Evolutionary conservation across 139 green algal genomes (phyloP), one percentile per base, ranked within the genome.

Genomic region (Desmodesmus armatus): DNA sequence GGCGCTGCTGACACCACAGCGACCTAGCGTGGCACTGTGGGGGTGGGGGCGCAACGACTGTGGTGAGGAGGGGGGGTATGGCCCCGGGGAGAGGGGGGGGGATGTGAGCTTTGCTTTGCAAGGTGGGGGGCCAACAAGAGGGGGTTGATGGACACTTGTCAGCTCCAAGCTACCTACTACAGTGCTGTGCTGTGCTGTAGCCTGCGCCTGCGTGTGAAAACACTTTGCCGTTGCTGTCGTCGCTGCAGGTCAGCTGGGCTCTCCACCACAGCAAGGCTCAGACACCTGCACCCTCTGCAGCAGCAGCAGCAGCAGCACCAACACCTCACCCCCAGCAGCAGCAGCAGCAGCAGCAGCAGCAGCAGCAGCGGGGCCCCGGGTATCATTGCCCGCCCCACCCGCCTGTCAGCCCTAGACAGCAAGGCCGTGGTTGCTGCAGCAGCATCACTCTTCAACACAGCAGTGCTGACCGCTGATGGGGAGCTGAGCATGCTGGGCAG

Each of bases 401-500:
- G 76, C 5, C 39, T 82, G 11, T 23, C 27, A 5, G 21, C 27
- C 11, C 35, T 53, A 5, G 82, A 77, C 3, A 53, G 67, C 2
- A 75, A 65, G 25, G 39, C 29, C n/a, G 2, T 84, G 13, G 37
- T 62, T 9, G 27, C 39, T 35, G 44, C 37, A 27, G 84, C 91
- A n/a, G 72, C 49, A 0, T 37, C 60, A 11, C n/a, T 92, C 0
- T 92, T 88, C 78, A 91, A 95, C 87, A 90, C 84, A 1, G 90
- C 91, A 1, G 85, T 88, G 3, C 69, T 94, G 19, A 93, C 90
- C 71, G 74, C 85, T 82, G 76, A 82, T 58, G 76, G 76, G 25
- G 76, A 82, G 25, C 25, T 72, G 23, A 58, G 41, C 33, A 73
- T 82, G 76, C 55, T 82, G 17, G 76, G 76, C 37, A 82, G 76